Conservation (phyloP, 495 filamentous ascomycete species). For the Polyplosphaeria fusca region DNA sequence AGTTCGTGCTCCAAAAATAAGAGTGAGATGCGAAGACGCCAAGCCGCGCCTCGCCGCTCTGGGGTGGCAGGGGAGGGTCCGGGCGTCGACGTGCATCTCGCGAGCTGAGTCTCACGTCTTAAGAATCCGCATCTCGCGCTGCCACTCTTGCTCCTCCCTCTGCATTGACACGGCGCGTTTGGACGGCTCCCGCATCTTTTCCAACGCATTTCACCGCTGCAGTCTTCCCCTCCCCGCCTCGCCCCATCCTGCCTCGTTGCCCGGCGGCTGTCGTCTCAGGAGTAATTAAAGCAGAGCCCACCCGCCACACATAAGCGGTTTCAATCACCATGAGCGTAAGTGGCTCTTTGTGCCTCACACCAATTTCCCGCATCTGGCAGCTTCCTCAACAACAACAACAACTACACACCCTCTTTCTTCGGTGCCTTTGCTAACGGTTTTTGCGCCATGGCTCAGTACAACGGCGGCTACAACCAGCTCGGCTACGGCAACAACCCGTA, state of each 20-base stretch:
- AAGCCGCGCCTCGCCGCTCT: too few species aligned
- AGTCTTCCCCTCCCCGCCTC: too few species aligned
- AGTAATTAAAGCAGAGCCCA: conserved; percentile 17
- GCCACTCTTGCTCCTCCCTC: too few species aligned
- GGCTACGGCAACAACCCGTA: conserved; percentile 67
- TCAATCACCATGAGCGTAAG: conserved; percentile 36
- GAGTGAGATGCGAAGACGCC: too few species aligned
- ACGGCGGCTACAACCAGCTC: conserved; percentile 36
- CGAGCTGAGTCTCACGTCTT: too few species aligned
- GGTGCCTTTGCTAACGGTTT: conserved; percentile 19
- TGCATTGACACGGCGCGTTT: too few species aligned
- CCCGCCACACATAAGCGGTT: conserved; percentile 30
- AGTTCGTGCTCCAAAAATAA: too few species aligned
- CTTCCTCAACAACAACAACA: neutral
- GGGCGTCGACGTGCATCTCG: too few species aligned
- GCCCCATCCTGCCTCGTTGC: neutral
- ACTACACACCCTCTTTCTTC: conserved; percentile 4
- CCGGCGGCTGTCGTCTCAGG: conserved; percentile 30
- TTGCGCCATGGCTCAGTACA: conserved; percentile 35
- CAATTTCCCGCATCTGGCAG: neutral
- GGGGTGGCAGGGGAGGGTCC: too few species aligned
- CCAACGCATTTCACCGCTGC: too few species aligned
- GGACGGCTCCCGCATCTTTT: too few species aligned
- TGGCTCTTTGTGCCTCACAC: conserved; percentile 2
- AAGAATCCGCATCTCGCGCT: too few species aligned